A percentile compares a stretch with the other conserved stretches of the same genome.
Evolutionary conservation across 306 rosid species (phyloP).

Genomic region (Castanea mollissima): DNA sequence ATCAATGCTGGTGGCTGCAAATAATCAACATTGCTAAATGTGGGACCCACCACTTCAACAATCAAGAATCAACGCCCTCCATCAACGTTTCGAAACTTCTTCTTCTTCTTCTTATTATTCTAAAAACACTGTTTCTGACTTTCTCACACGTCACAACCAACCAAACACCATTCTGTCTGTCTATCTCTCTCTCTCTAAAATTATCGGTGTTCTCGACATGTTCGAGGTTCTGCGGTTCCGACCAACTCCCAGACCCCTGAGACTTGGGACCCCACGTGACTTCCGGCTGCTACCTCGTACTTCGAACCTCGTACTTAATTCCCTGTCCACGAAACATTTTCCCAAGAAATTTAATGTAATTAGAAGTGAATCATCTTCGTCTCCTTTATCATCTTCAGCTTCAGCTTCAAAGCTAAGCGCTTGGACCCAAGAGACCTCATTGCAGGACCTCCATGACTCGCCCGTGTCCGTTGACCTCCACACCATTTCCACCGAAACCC

Average conservation of each 20-base stretch:
- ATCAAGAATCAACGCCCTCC: too few species aligned
- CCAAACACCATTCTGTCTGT: background rate
- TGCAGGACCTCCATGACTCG: constrained; percentile 46
- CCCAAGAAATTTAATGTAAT: constrained; percentile 16
- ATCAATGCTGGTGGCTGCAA: too few species aligned
- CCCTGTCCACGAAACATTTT: background rate
- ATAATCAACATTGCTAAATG: too few species aligned
- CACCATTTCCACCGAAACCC: constrained; percentile 42
- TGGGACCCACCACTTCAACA: too few species aligned
- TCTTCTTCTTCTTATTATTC: too few species aligned
- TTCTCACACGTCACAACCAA: background rate
- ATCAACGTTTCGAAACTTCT: too few species aligned
- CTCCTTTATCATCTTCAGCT: too few species aligned
- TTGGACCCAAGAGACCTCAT: constrained; percentile 31
- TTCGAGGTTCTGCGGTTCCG: constrained; percentile 29
- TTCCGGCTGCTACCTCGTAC: background rate
- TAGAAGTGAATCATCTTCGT: background rate
- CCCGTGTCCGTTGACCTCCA: constrained; percentile 45
- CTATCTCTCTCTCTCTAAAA: background rate
- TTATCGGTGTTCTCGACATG: constrained; percentile 26
- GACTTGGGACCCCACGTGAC: constrained; percentile 9
- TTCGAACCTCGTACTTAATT: background rate
- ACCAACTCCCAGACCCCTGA: constrained; percentile 11
- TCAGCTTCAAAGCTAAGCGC: constrained; percentile 9
- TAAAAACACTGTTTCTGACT: background rate